Evolutionary conservation across 352 stramenopile genomes (phyloP).

Genomic region (Pythium phragmiticola): DNA sequence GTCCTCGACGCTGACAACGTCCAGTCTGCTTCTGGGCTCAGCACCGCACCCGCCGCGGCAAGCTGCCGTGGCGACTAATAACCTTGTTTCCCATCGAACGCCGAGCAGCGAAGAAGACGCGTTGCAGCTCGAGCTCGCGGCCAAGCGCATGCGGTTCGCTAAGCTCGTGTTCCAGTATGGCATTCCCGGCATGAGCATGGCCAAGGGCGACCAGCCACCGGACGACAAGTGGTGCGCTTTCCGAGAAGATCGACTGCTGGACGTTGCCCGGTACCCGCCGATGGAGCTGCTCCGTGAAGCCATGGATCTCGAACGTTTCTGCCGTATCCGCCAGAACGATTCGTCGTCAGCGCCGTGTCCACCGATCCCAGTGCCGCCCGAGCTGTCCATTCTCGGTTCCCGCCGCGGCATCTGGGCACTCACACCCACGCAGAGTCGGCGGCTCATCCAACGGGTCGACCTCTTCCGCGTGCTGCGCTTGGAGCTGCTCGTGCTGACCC

Average conservation of each 20-base stretch:
- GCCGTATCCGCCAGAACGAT: constrained; percentile 24
- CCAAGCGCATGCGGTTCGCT: constrained; percentile 68
- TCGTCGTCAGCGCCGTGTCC: not conserved
- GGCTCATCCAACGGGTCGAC: constrained; percentile 75
- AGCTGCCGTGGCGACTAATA: too few relatives aligned
- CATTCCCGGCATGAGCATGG: constrained; percentile 70
- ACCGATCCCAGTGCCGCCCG: constrained; percentile 18
- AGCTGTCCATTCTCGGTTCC: constrained; percentile 65
- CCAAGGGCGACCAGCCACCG: constrained; percentile 41
- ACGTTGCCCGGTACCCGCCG: constrained; percentile 38
- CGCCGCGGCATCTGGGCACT: constrained; percentile 62
- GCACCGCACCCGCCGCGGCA: too few relatives aligned
- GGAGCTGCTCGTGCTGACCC: constrained; percentile 65
- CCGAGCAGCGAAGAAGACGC: constrained; percentile 15
- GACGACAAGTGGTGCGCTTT: constrained; percentile 85
- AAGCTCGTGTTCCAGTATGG: constrained; percentile 76
- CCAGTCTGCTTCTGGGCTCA: too few relatives aligned
- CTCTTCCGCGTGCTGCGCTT: constrained; percentile 74
- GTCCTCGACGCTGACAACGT: not conserved
- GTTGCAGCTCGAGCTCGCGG: constrained; percentile 3
- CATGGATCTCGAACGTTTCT: constrained; percentile 59
- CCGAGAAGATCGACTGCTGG: constrained; percentile 48
- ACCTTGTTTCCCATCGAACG: too few relatives aligned
- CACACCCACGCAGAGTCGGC: constrained; percentile 50
- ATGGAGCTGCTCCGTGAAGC: constrained; percentile 54